phyloP scores from a whole-genome alignment of 2,329 filamentous ascomycete genomes.

The Pestalotiopsis sp. region DNA sequence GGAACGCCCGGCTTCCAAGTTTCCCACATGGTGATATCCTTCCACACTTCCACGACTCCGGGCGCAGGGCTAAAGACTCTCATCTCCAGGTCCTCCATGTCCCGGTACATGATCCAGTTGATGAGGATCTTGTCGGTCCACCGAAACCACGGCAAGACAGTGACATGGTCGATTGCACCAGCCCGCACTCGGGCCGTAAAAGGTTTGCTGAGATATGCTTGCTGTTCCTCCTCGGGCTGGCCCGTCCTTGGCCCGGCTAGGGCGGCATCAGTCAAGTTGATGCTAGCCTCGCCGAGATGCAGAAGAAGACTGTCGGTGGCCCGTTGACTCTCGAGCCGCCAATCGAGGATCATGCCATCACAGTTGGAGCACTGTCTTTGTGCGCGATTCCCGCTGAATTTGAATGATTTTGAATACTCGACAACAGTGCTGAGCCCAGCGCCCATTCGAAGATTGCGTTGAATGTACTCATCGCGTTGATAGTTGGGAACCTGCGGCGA shows the following conservation, averaged over 20 bases:
- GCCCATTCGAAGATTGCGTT: conserved; percentile 8
- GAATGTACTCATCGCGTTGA: conserved; percentile 11
- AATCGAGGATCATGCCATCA: conserved; percentile 14
- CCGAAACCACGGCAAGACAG: conserved; percentile 16
- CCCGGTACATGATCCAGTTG: not conserved
- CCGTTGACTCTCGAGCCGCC: conserved; percentile 11
- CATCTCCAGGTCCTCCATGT: conserved; percentile 1
- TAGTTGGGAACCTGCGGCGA: conserved; percentile 9
- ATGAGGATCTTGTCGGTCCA: conserved; percentile 18
- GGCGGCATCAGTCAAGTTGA: conserved; percentile 17
- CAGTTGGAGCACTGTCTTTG: not conserved
- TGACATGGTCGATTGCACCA: conserved; percentile 11
- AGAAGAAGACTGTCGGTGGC: conserved; percentile 14
- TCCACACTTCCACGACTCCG: conserved; percentile 16
- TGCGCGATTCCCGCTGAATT: not conserved
- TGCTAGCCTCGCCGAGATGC: conserved; percentile 8
- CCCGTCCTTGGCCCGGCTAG: not conserved
- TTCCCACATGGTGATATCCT: conserved; percentile 14
- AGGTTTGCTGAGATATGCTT: conserved; percentile 7
- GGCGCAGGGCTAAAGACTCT: conserved; percentile 11
- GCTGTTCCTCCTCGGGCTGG: not conserved
- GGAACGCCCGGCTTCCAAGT: not conserved
- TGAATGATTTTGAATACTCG: conserved; percentile 8
- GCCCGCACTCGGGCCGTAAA: not conserved
- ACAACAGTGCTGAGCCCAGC: conserved; percentile 9